Base-by-base conservation (phyloP, 257 asterid genomes). In the Nicotiana paniculata region DNA sequence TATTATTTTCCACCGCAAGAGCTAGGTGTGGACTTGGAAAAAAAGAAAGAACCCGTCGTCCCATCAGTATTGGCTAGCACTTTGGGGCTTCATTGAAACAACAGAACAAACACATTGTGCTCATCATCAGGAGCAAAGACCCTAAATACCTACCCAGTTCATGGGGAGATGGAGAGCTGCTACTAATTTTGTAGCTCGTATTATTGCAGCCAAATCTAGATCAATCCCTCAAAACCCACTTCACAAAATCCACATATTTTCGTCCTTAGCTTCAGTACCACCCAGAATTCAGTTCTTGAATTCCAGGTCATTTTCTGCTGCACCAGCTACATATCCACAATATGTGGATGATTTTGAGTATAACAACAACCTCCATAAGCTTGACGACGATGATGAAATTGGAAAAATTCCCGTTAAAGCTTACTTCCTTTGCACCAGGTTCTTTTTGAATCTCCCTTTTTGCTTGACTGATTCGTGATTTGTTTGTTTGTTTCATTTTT, bases 161-260 rank as follows among this genome's bases (percentile, higher is more conserved):
- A 96, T 96, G 99, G 98, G 97, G 90, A 92, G 98, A 91, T 96
- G 98, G 97, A 88, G 93, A 89, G 90, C 89, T 87, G 84, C 90
- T 89, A 80, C 90, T 89, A 80, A 79, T 67, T 84, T 75, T 89
- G 81, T 87, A 91, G 81, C 91, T 91, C 83, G 78, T 90, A 79
- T 30, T 82, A 77, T 77, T 83, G 57, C 83, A 78, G 9, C 81
- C 87, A 81, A 91, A 90, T 82, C 84, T 86, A 80, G 63, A 76
- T 82, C 66, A 74, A 74, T 72, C 83, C 33, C 85, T 24, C 81
- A 24, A 86, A 43, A 1, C 75, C 88, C 84, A 6, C 66, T 77
- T 83, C 84, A 43, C 18, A 82, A 85, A 86, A 75, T 83, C 55
- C 81, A 68, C 64, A 32, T 13, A 77, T 81, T 85, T 62, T 75